phyloP scores from a whole-genome alignment of 345 rosid species.

The Moringa oleifera region DNA sequence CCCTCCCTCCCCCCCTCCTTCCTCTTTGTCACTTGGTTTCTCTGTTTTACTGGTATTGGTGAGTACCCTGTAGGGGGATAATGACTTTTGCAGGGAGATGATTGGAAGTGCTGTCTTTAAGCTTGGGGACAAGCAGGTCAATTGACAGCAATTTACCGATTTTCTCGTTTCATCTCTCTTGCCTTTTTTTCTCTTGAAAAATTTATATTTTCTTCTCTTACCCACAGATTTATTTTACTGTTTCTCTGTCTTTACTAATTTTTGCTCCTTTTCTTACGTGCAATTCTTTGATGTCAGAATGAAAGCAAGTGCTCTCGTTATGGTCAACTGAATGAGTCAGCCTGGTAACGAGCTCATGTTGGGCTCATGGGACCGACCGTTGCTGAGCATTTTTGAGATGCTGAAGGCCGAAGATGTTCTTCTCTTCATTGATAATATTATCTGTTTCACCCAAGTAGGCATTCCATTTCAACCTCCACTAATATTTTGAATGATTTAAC shows the following conservation, averaged over 20 bases:
- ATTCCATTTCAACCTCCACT: too few species aligned
- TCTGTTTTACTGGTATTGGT: conserved; percentile 98
- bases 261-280: not conserved
- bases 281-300: conserved; percentile 39
- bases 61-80: conserved; percentile 97
- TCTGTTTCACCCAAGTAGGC: conserved; percentile 98
- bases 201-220: too few species aligned
- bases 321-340: conserved; percentile 99
- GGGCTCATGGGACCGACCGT: conserved; percentile 96
- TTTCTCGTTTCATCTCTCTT: not conserved
- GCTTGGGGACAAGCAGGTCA: conserved; percentile 97
- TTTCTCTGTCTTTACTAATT: too few species aligned
- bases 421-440: conserved; percentile 93
- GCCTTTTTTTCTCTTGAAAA: not conserved
- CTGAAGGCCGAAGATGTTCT: conserved; percentile 99
- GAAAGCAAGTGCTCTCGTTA: conserved; percentile 98
- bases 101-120: conserved; percentile 99
- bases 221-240: too few species aligned
- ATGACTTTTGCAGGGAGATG: conserved; percentile 98
- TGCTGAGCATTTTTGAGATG: conserved; percentile 98
- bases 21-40: too few species aligned
- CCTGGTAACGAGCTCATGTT: conserved; percentile 99
- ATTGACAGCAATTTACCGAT: not conserved
- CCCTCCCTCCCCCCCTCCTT: too few species aligned
- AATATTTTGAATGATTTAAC: too few species aligned